phyloP scores from a whole-genome alignment of 805 yeast genomes.

The Kazachstania bromeliacearum region DNA sequence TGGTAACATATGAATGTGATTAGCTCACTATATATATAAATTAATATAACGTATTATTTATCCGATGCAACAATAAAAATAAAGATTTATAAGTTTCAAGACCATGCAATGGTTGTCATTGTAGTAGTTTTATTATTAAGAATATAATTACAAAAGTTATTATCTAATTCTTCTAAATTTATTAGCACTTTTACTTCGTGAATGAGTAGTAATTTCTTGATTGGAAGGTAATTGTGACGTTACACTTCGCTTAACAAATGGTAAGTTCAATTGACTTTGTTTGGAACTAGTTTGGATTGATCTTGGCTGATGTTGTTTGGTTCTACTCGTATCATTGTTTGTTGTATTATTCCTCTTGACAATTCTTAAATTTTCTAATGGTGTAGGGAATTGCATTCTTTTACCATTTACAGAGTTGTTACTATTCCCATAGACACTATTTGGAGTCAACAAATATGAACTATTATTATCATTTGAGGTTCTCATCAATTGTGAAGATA shows the following conservation, averaged over 20 bases:
- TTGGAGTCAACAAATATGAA: not conserved
- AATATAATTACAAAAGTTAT: too few species aligned
- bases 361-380: constrained; percentile 19
- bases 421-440: not conserved
- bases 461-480: not conserved
- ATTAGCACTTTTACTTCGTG: not conserved
- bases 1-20: constrained; percentile 33
- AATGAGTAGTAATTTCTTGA: not conserved
- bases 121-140: not conserved
- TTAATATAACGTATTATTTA: too few species aligned
- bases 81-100: too few species aligned
- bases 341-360: constrained; percentile 19
- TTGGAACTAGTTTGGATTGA: too few species aligned
- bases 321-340: too few species aligned
- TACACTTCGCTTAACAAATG: constrained; percentile 7
- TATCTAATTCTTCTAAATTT: constrained; percentile 4
- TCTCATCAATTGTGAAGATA: too few species aligned
- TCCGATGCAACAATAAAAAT: too few species aligned
- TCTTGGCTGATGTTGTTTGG: too few species aligned
- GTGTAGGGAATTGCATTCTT: constrained; percentile 14
- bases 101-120: too few species aligned
- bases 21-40: not conserved
- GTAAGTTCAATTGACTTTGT: not conserved
- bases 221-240: constrained; percentile 7
- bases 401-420: too few species aligned